A percentile compares a stretch with the other conserved stretches of the same genome.
Evolutionary conservation across 768 basidiomycete species (phyloP).

Genomic region (Xerocomellus chrysenteron): DNA sequence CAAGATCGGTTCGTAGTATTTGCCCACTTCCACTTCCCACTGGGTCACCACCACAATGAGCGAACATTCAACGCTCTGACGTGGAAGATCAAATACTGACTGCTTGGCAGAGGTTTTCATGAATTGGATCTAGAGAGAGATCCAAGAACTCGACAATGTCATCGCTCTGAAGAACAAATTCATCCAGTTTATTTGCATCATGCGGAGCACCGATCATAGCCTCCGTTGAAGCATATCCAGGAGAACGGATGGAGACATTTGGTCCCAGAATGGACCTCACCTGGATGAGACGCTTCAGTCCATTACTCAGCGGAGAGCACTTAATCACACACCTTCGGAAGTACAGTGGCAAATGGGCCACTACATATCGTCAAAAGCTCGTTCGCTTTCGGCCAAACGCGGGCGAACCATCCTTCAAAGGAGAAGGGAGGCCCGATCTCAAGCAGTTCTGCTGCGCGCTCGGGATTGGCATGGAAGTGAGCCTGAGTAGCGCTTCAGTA

Average conservation of each 20-base stretch:
- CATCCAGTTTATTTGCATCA: conserved; percentile 3
- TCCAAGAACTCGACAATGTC: conserved; percentile 20
- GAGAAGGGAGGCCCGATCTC: conserved; percentile 12
- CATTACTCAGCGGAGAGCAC: not conserved
- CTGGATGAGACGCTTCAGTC: not conserved
- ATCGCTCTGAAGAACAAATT: conserved; percentile 1
- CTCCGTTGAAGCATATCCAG: conserved; percentile 15
- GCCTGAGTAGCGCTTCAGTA: conserved; percentile 1
- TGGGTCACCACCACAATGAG: not conserved
- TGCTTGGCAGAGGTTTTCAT: conserved; percentile 10
- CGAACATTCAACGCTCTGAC: too few species aligned
- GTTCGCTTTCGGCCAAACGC: conserved; percentile 13
- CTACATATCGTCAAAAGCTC: conserved; percentile 3
- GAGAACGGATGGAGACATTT: not conserved
- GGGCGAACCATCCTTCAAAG: conserved; percentile 12
- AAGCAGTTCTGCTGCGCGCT: conserved; percentile 16
- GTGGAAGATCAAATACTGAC: too few species aligned
- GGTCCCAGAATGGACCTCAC: conserved; percentile 14
- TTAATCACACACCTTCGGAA: conserved; percentile 10
- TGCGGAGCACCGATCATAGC: not conserved
- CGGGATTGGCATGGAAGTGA: conserved; percentile 10
- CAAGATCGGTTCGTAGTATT: too few species aligned
- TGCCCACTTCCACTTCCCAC: conserved; percentile 9
- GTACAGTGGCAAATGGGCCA: conserved; percentile 7
- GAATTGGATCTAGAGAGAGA: conserved; percentile 1